Percentiles rank a stretch among this genome's conserved stretches.
phyloP scores from a whole-genome alignment of 345 rosid genomes.

The Schrenkiella parvula region DNA sequence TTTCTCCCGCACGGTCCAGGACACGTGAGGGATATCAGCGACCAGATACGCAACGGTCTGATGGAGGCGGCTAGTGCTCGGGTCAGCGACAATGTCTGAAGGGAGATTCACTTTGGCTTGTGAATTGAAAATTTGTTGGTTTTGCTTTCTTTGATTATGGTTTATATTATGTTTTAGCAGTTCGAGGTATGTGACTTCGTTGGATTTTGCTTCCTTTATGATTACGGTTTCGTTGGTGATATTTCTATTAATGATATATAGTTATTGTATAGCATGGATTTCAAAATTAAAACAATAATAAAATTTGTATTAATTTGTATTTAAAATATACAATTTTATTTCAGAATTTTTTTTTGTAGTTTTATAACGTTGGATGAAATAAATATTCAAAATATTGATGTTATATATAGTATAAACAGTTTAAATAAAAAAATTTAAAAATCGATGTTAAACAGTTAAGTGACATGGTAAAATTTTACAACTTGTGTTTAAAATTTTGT shows the following conservation, averaged over 20 bases:
- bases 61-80: conserved; percentile 77
- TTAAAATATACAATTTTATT: too few relatives aligned
- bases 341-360: too few relatives aligned
- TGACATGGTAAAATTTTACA: too few relatives aligned
- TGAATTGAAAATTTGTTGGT: not conserved
- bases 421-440: too few relatives aligned
- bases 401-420: too few relatives aligned
- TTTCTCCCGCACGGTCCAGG: conserved; percentile 99
- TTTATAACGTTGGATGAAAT: too few relatives aligned
- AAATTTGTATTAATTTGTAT: too few relatives aligned
- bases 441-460: too few relatives aligned
- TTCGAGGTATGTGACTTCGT: not conserved
- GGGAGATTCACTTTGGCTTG: not conserved
- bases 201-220: not conserved
- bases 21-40: conserved; percentile 78
- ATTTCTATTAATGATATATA: conserved; percentile 1
- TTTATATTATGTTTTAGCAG: not conserved
- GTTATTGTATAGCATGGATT: too few relatives aligned
- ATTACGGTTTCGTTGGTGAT: not conserved
- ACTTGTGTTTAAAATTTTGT: too few relatives aligned
- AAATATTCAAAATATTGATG: too few relatives aligned
- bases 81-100: conserved; percentile 12
- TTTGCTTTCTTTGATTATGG: not conserved
- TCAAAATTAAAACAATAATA: too few relatives aligned
- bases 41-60: conserved; percentile 85